Conservation (phyloP, 2,329 filamentous ascomycete species). For the Tothia fuscella region DNA sequence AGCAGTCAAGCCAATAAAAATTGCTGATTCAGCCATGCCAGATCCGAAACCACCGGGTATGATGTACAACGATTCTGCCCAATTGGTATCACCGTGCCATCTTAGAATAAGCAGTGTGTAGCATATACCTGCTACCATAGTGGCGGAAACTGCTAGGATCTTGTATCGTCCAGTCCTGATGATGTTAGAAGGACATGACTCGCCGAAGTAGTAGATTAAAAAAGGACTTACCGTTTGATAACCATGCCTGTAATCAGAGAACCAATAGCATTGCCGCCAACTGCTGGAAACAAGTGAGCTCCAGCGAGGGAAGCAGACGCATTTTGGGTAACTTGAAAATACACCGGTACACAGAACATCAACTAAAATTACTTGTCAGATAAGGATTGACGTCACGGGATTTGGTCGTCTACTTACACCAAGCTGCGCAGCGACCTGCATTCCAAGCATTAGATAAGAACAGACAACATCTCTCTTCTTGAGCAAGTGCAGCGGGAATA, state of each 20-base stretch:
- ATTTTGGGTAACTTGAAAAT: conserved; percentile 53
- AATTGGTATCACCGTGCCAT: conserved; percentile 49
- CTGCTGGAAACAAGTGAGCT: conserved; percentile 53
- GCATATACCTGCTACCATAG: conserved; percentile 36
- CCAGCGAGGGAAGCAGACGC: conserved; percentile 47
- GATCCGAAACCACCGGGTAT: conserved; percentile 44
- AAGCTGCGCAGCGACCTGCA: conserved; percentile 47
- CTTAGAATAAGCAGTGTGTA: conserved; percentile 41
- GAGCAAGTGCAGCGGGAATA: conserved; percentile 46
- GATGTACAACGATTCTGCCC: conserved; percentile 47
- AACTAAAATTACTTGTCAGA: neutral
- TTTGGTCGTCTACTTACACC: conserved; percentile 28
- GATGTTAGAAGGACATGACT: conserved; percentile 1
- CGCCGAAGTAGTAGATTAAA: neutral
- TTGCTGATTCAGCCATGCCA: conserved; percentile 33
- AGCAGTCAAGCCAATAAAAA: conserved; percentile 39
- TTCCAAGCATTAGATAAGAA: conserved; percentile 39
- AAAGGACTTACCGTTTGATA: conserved; percentile 34
- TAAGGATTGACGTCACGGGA: neutral
- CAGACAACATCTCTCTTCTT: conserved; percentile 39
- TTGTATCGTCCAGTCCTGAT: conserved; percentile 49
- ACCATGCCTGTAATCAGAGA: conserved; percentile 47
- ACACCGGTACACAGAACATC: conserved; percentile 37
- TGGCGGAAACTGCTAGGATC: conserved; percentile 38
- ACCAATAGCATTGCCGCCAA: conserved; percentile 54